Conservation (phyloP, 1,284 basidiomycete species). For the Fomitopsis schrenkii region DNA sequence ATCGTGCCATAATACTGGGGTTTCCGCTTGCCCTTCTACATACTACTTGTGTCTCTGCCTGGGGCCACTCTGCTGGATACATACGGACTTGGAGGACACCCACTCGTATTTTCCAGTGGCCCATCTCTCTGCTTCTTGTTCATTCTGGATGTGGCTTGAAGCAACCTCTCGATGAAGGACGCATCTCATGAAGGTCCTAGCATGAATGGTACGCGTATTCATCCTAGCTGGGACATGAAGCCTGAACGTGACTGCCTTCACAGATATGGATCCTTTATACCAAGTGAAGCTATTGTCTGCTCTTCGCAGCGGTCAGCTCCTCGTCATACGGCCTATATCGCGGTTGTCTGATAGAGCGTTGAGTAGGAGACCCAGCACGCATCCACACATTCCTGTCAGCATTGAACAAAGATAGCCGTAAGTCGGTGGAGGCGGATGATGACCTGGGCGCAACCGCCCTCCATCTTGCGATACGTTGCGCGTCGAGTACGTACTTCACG, state of each 20-base stretch:
- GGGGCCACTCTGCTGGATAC: too few species aligned
- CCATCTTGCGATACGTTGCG: constrained; percentile 85
- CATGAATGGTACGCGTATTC: not conserved
- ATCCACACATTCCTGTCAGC: constrained; percentile 86
- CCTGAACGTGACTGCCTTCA: too few species aligned
- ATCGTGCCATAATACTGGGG: too few species aligned
- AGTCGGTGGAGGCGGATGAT: constrained; percentile 37
- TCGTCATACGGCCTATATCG: too few species aligned
- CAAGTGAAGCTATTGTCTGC: constrained; percentile 81
- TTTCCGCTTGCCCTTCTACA: too few species aligned
- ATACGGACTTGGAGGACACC: too few species aligned
- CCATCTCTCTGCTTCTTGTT: not conserved
- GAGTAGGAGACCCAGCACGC: constrained; percentile 63
- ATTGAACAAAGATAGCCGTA: constrained; percentile 59
- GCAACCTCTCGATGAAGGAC: not conserved
- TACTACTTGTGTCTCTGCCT: too few species aligned
- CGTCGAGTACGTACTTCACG: constrained; percentile 53
- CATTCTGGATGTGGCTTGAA: not conserved
- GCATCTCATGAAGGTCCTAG: not conserved
- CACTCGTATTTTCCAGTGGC: not conserved
- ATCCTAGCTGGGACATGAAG: not conserved
- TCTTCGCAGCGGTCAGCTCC: constrained; percentile 52
- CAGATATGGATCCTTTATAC: constrained; percentile 60
- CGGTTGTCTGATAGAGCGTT: not conserved
- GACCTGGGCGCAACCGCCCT: constrained; percentile 74